Percentiles rank a stretch among this genome's conserved stretches.
Evolutionary conservation across 2,329 filamentous ascomycete genomes (phyloP).

Genomic region (Exophiala phaeomuriformis): DNA sequence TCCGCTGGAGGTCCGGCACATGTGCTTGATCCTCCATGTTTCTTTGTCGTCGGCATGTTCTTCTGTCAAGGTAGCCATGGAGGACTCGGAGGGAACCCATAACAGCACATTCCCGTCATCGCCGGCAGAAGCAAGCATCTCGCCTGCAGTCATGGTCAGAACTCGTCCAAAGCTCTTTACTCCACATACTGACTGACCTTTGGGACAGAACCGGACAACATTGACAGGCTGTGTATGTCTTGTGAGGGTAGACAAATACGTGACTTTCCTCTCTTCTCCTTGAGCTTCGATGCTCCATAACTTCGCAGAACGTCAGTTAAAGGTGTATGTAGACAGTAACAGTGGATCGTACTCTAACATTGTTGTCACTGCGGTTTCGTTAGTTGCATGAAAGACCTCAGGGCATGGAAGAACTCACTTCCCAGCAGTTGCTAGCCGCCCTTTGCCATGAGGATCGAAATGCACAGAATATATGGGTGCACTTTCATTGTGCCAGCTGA

Average conservation of each 20-base stretch:
- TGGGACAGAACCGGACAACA: slow-evolving; percentile 90
- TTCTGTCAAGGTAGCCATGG: slow-evolving; percentile 64
- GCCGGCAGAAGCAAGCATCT: slow-evolving; percentile 86
- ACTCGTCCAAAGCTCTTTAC: slow-evolving; percentile 1
- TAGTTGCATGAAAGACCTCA: slow-evolving; percentile 6
- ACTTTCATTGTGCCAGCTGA: slow-evolving; percentile 98
- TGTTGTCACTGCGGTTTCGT: slow-evolving; percentile 59
- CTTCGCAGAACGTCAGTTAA: slow-evolving; percentile 44
- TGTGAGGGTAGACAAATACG: slow-evolving; percentile 81
- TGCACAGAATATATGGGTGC: slow-evolving; percentile 95
- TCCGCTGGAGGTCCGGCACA: slow-evolving; percentile 81
- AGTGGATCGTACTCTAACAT: slow-evolving; percentile 65
- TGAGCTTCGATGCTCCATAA: slow-evolving; percentile 85
- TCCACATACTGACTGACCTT: slow-evolving; percentile 61
- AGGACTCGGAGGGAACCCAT: slow-evolving; percentile 81
- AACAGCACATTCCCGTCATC: slow-evolving; percentile 96
- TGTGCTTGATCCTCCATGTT: slow-evolving; percentile 92
- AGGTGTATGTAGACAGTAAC: slow-evolving; percentile 17
- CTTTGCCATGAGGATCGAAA: slow-evolving; percentile 88
- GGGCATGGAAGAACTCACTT: slow-evolving; percentile 44
- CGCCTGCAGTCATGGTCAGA: slow-evolving; percentile 52
- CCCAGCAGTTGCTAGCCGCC: slow-evolving; percentile 83
- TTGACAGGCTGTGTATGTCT: slow-evolving; percentile 98
- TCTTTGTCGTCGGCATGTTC: slow-evolving; percentile 89
- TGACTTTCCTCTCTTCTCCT: slow-evolving; percentile 79